Base-by-base conservation (phyloP, 805 yeast species). In the Candida vaughaniae region DNA sequence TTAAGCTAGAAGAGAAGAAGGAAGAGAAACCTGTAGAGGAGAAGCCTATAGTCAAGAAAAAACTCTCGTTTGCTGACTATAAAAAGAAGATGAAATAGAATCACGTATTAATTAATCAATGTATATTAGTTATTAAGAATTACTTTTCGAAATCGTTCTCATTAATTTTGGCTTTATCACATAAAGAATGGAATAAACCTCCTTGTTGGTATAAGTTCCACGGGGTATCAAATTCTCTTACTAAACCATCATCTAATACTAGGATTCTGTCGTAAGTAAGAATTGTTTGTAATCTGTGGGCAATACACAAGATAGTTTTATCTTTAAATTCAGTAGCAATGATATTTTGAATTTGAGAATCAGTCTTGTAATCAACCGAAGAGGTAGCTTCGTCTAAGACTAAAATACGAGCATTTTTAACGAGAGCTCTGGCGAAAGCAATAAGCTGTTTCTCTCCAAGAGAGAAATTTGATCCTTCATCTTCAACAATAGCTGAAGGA, bases 371-470 rank as follows among this genome's bases (percentile, higher is more conserved):
- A 62, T 88, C 96, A 43, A 88, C 86, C 25, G 81, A 75, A 0
- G 85, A 77, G 0, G 88, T 81, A 20, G 87, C 96, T 62, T 88
- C 96, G 58, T 88, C 96, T 43, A 88, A 63, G 41, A 88, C 85
- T 41, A 88, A 68, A 42, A 88, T 79, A 56, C 80, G 81, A 3
- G 93, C 75, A 18, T 82, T 76, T 30, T 88, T 74, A 23, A 88
- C 80, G 50, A 89, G 66, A 0, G 95, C 95, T 46, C 96, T 73
- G 2, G 93, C 89, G 47, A 88, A 73, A 11, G 95, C 86, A 56
- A 88, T 66, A 49, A 84, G 69, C 58, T 85, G 91, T 46, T 85
- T 73, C 55, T 85, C 90, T 16, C 95, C 93, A 20, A 82, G 74
- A n/a, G 89, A 82, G 47, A 82, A 71, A 56, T 85, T 85, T 6